Conservation (phyloP, 2,329 filamentous ascomycete species). For the Aspergillus amoenus region DNA sequence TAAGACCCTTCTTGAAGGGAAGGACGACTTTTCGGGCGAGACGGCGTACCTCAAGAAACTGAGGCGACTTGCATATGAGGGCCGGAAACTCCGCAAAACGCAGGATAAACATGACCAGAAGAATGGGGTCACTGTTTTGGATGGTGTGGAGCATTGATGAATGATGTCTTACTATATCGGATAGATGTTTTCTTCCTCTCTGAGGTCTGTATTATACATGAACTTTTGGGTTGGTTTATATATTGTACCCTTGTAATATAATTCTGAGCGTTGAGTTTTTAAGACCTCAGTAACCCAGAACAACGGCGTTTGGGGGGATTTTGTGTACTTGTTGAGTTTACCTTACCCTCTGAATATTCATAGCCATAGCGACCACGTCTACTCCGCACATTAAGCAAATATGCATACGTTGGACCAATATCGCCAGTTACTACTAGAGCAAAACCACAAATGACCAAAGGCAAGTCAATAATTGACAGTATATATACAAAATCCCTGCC, state of each 20-base stretch:
- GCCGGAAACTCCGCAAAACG: constrained; percentile 58
- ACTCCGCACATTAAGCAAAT: neutral
- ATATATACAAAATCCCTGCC: constrained; percentile 1
- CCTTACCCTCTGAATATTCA: neutral
- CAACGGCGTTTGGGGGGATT: neutral
- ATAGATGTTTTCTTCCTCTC: neutral
- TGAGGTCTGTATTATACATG: neutral
- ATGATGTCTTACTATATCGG: neutral
- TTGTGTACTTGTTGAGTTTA: neutral
- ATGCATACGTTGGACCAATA: no score
- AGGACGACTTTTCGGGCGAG: constrained; percentile 44
- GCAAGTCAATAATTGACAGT: neutral
- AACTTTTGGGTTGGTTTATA: neutral
- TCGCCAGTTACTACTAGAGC: no score
- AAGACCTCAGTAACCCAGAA: neutral
- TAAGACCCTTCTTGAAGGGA: constrained; percentile 41
- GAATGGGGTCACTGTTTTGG: constrained; percentile 36
- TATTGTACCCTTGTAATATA: constrained; percentile 1
- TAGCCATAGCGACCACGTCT: neutral
- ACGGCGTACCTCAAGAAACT: constrained; percentile 43
- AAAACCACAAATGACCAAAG: no score
- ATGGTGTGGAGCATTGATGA: constrained; percentile 9
- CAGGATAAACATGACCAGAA: constrained; percentile 55
- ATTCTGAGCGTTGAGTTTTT: neutral
- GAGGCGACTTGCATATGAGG: constrained; percentile 50